Percentiles rank a stretch among this genome's conserved stretches.
These are phyloP conservation scores for Polygonum maritimum DNA, from an alignment of 148 eudicot genomes.

Conservation along the genomic window DNA sequence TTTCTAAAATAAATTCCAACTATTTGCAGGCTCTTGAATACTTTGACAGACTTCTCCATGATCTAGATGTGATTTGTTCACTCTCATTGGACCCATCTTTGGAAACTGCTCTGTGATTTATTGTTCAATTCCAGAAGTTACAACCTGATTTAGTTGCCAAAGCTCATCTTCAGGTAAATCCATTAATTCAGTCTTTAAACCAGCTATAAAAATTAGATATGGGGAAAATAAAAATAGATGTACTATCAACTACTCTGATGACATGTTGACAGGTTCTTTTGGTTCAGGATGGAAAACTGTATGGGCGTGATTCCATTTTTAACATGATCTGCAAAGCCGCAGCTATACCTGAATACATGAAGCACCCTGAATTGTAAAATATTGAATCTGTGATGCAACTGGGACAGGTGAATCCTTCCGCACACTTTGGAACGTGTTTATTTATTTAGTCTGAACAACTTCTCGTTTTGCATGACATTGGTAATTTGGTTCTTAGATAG, in stretches of 20 bases:
- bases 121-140: constrained; percentile 75
- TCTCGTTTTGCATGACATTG: background rate
- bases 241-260: constrained; percentile 10
- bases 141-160: constrained; percentile 97
- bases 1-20: background rate
- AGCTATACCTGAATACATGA: constrained; percentile 48
- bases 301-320: constrained; percentile 79
- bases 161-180: constrained; percentile 77
- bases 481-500: background rate
- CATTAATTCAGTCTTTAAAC: background rate
- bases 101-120: constrained; percentile 59
- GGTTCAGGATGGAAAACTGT: constrained; percentile 87
- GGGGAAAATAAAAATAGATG: background rate
- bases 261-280: constrained; percentile 56
- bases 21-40: constrained; percentile 71
- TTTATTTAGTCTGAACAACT: background rate
- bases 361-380: constrained; percentile 64
- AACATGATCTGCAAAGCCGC: constrained; percentile 75
- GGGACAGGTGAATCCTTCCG: constrained; percentile 54
- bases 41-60: constrained; percentile 84
- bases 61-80: constrained; percentile 73
- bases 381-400: constrained; percentile 64
- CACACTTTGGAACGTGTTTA: no score
- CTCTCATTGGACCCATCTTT: constrained; percentile 52
- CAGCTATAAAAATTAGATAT: background rate